Conservation (phyloP, 257 asterid species). For the Gardenia jasminoides region DNA sequence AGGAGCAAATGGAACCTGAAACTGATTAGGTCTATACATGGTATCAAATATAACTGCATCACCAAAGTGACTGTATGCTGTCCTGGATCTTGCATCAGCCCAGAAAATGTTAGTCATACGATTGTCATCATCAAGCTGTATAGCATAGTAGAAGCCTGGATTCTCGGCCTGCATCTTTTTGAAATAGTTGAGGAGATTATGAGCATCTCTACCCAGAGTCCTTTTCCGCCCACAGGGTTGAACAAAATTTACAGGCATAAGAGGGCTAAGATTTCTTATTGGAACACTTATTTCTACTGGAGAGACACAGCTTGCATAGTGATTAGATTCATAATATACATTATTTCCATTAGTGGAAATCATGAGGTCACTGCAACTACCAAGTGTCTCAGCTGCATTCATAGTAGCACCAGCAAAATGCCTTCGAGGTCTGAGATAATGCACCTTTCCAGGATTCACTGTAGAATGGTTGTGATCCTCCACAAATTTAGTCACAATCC, state of each 20-base stretch:
- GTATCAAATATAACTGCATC: constrained; percentile 77
- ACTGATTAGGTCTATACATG: constrained; percentile 78
- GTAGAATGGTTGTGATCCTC: constrained; percentile 75
- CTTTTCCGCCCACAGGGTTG: constrained; percentile 59
- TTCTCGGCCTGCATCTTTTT: constrained; percentile 75
- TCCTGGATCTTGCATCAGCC: constrained; percentile 87
- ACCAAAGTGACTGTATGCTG: constrained; percentile 64
- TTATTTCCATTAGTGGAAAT: constrained; percentile 48
- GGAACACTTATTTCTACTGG: constrained; percentile 45
- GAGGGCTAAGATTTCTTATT: constrained; percentile 36
- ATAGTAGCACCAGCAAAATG: constrained; percentile 63
- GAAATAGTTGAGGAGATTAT: constrained; percentile 69
- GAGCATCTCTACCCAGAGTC: constrained; percentile 73
- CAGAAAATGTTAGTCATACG: constrained; percentile 73
- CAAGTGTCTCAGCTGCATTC: constrained; percentile 38
- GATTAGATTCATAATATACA: constrained; percentile 43
- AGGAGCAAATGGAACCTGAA: constrained; percentile 80
- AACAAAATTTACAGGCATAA: constrained; percentile 46
- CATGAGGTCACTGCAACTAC: constrained; percentile 43
- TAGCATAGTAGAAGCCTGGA: constrained; percentile 75
- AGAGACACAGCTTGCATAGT: constrained; percentile 29
- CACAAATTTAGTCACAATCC: constrained; percentile 75
- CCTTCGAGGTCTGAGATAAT: constrained; percentile 56
- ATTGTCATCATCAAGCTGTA: constrained; percentile 72
- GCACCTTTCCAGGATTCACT: constrained; percentile 55